Percentiles rank a stretch among this genome's conserved stretches.
phyloP scores from a whole-genome alignment of 148 eudicot species.

The Rhododendron vialii region DNA sequence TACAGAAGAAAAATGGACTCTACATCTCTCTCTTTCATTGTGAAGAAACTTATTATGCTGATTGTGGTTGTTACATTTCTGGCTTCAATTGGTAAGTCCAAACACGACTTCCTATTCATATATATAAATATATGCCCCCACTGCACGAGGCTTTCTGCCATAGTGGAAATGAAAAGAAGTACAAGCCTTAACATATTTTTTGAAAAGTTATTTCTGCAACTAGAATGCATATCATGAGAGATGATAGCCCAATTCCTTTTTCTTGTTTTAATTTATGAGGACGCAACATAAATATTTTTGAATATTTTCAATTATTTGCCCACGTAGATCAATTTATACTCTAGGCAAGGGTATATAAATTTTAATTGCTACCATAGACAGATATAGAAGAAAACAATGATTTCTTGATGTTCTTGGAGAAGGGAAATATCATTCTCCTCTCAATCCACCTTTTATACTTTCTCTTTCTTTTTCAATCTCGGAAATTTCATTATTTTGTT shows the following conservation, averaged over 20 bases:
- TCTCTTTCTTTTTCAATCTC: too few species aligned
- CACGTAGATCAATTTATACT: not conserved
- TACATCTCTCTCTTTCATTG: not conserved
- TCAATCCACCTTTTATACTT: too few species aligned
- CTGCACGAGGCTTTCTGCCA: not conserved
- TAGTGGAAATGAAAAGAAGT: not conserved
- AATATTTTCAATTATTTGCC: not conserved
- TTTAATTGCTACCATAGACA: not conserved
- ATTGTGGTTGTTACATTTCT: not conserved
- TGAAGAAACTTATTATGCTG: not conserved
- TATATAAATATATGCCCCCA: not conserved
- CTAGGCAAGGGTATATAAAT: not conserved
- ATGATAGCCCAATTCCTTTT: too few species aligned
- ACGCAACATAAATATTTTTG: too few species aligned
- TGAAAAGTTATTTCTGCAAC: too few species aligned
- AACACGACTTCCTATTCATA: not conserved
- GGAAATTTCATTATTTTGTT: too few species aligned
- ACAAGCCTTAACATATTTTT: not conserved
- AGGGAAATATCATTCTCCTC: too few species aligned
- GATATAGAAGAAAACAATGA: not conserved
- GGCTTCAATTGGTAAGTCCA: not conserved
- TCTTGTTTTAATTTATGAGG: too few species aligned
- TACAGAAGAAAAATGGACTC: not conserved
- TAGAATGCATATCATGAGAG: too few species aligned
- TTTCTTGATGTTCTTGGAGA: not conserved